Evolutionary conservation across 2,329 filamentous ascomycete genomes (phyloP).

Genomic region (Fusarium protoensiforme): DNA sequence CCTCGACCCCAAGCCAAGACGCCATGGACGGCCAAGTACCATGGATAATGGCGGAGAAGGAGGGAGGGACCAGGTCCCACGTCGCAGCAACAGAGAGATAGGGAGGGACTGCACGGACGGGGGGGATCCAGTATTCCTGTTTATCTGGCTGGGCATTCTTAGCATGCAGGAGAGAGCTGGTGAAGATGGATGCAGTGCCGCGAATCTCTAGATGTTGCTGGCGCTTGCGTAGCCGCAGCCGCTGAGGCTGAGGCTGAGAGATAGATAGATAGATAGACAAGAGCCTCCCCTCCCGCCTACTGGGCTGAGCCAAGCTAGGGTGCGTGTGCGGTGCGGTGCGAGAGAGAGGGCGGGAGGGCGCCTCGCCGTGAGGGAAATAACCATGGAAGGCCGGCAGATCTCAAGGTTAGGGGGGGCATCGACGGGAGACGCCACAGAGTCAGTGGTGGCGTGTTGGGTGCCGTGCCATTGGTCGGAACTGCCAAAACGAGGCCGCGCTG

Average conservation of each 20-base stretch:
- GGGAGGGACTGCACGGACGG: constrained; percentile 17
- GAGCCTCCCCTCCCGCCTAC: not conserved
- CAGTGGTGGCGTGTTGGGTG: constrained; percentile 5
- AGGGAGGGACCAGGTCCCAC: not conserved
- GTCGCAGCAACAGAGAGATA: constrained; percentile 8
- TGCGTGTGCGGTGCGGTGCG: not conserved
- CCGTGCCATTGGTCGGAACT: not conserved
- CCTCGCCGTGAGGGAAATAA: not conserved
- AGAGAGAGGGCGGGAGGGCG: not conserved
- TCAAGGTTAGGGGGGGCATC: not conserved
- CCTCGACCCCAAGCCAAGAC: constrained; percentile 31
- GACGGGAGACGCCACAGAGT: constrained; percentile 1
- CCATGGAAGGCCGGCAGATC: constrained; percentile 1
- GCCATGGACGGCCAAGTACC: constrained; percentile 29
- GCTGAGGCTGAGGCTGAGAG: not conserved
- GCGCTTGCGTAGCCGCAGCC: not conserved
- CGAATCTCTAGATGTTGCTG: constrained; percentile 11
- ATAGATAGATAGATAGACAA: not conserved
- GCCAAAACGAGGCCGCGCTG: not conserved
- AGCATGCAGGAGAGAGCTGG: not conserved
- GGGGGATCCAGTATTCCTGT: constrained; percentile 22
- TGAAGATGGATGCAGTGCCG: constrained; percentile 25
- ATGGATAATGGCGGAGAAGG: constrained; percentile 16
- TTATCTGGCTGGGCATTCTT: constrained; percentile 30
- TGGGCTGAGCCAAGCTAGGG: not conserved